phyloP scores from a whole-genome alignment of 805 yeast genomes.

The Lipomyces kockii region DNA sequence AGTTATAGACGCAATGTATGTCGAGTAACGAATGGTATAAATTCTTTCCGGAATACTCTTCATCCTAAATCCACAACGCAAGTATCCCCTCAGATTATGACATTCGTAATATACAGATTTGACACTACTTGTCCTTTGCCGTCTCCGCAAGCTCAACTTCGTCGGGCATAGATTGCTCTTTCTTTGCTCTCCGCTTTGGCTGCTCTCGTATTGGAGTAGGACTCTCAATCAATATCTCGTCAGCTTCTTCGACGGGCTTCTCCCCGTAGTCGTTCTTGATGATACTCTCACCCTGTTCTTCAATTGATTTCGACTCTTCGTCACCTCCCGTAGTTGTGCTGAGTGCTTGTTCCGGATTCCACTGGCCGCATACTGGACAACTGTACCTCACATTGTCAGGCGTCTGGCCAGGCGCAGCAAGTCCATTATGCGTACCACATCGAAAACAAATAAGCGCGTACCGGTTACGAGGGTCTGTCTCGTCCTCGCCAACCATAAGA shows the following conservation, averaged over 20 bases:
- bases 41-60: not conserved
- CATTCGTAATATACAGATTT: too few relatives aligned
- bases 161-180: not conserved
- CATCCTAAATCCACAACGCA: not conserved
- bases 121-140: not conserved
- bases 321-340: not conserved
- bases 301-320: not conserved
- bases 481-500: constrained; percentile 64
- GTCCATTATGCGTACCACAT: constrained; percentile 77
- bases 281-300: constrained; percentile 1
- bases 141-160: not conserved
- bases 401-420: constrained; percentile 70
- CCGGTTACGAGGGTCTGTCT: constrained; percentile 60
- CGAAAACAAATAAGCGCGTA: constrained; percentile 72
- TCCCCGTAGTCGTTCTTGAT: not conserved
- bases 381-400: constrained; percentile 58
- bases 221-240: not conserved
- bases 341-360: constrained; percentile 28
- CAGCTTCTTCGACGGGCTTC: not conserved
- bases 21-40: not conserved
- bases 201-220: constrained; percentile 6
- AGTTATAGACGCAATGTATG: not conserved
- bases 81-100: too few relatives aligned
- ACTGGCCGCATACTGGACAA: constrained; percentile 68
- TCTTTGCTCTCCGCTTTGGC: constrained; percentile 3